These are phyloP conservation scores for Colletotrichum tanaceti DNA, from an alignment of 2,329 filamentous ascomycete genomes.

Conservation along the genomic window DNA sequence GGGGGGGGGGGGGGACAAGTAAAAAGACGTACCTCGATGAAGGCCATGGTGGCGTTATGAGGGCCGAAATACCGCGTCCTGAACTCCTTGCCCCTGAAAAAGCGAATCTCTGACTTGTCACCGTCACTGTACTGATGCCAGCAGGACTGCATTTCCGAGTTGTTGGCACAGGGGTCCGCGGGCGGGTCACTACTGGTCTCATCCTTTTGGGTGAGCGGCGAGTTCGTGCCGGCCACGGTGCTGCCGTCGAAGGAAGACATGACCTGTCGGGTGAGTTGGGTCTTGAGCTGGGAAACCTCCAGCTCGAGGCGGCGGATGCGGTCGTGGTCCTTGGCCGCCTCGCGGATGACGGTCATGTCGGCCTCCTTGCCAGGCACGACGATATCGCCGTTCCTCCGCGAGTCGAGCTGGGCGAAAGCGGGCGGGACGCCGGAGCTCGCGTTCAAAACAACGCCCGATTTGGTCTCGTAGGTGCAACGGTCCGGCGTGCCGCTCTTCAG, in stretches of 20 bases:
- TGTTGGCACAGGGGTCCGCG: slow-evolving; percentile 47
- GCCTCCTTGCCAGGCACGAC: slow-evolving; percentile 53
- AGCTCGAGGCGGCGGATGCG: slow-evolving; percentile 69
- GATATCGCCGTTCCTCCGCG: slow-evolving; percentile 49
- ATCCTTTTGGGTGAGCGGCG: slow-evolving; percentile 60
- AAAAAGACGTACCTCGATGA: slow-evolving; percentile 58
- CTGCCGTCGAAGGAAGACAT: slow-evolving; percentile 62
- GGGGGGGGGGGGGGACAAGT: neutral
- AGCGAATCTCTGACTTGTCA: slow-evolving; percentile 66
- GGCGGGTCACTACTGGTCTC: slow-evolving; percentile 51
- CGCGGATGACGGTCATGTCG: slow-evolving; percentile 50
- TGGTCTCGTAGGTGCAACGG: slow-evolving; percentile 69
- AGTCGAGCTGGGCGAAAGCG: slow-evolving; percentile 56
- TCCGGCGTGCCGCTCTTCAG: slow-evolving; percentile 71
- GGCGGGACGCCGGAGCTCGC: slow-evolving; percentile 59
- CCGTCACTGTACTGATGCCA: slow-evolving; percentile 52
- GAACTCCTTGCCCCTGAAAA: slow-evolving; percentile 69
- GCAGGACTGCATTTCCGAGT: slow-evolving; percentile 33
- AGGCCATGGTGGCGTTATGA: slow-evolving; percentile 70
- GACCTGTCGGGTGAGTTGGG: slow-evolving; percentile 59
- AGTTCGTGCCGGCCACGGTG: slow-evolving; percentile 59
- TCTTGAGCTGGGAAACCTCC: slow-evolving; percentile 68
- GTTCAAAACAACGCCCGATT: slow-evolving; percentile 62
- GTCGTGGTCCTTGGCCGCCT: slow-evolving; percentile 64
- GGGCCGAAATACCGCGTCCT: slow-evolving; percentile 70